A percentile compares a stretch with the other conserved stretches of the same genome.
Conservation (phyloP, 1,284 basidiomycete species). For the Butyriboletus appendiculatus region DNA sequence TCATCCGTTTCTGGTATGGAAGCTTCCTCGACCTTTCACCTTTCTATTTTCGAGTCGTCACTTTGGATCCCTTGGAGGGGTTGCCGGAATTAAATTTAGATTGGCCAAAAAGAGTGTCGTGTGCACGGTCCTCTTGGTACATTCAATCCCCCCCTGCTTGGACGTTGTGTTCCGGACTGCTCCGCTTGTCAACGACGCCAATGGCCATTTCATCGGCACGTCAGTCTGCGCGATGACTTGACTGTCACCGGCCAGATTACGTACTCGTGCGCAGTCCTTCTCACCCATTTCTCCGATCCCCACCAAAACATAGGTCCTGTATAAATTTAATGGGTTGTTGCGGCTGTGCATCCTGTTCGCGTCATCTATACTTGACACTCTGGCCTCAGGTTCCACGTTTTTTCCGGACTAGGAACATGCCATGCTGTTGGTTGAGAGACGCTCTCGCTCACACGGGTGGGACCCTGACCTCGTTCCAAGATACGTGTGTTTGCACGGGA, state of each 20-base stretch:
- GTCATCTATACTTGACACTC: slow-evolving; percentile 3
- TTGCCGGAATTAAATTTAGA: slow-evolving; percentile 8
- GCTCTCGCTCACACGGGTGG: slow-evolving; percentile 17
- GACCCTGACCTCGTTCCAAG: slow-evolving; percentile 22
- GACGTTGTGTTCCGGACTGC: neutral
- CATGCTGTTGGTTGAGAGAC: slow-evolving; percentile 1
- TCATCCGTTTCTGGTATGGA: slow-evolving; percentile 17
- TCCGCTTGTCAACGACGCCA: neutral
- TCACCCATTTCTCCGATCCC: slow-evolving; percentile 8
- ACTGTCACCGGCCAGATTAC: slow-evolving; percentile 6
- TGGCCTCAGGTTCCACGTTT: neutral
- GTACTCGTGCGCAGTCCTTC: slow-evolving; percentile 7
- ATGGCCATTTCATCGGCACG: neutral
- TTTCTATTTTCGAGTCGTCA: slow-evolving; percentile 19
- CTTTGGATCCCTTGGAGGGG: slow-evolving; percentile 8
- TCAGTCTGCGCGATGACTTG: neutral
- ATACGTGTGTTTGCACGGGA: neutral
- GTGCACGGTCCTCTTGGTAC: neutral
- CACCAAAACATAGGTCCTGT: neutral
- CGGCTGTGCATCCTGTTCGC: slow-evolving; percentile 9
- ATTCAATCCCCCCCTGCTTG: neutral
- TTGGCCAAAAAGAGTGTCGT: neutral
- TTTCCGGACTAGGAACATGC: neutral
- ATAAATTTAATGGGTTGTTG: neutral
- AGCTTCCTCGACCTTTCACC: slow-evolving; percentile 18